A percentile compares a stretch with the other conserved stretches of the same genome.
phyloP scores from a whole-genome alignment of 768 basidiomycete species.

The Tylopilus rubrobrunneus region DNA sequence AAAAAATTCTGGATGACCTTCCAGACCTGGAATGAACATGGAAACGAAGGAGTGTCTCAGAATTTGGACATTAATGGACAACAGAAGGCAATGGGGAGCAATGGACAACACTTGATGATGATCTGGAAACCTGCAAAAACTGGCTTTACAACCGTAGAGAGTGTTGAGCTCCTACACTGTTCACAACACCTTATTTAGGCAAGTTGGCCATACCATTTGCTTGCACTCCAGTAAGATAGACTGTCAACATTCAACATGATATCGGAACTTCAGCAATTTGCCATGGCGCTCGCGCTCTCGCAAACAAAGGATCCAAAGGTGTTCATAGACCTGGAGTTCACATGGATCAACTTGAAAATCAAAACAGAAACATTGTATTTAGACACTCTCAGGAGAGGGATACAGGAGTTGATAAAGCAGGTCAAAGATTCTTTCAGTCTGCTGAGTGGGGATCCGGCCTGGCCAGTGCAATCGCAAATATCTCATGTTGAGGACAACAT shows the following conservation, averaged over 20 bases:
- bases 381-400: background rate
- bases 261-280: background rate
- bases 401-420: background rate
- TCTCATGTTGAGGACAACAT: background rate
- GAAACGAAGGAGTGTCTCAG: too few species aligned
- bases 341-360: background rate
- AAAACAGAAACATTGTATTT: background rate
- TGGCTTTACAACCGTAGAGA: too few species aligned
- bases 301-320: background rate
- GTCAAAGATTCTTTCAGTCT: background rate
- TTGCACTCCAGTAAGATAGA: too few species aligned
- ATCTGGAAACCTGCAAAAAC: too few species aligned
- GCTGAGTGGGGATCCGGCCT: background rate
- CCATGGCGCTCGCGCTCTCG: background rate
- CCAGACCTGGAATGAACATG: too few species aligned
- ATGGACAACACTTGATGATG: too few species aligned
- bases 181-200: too few species aligned
- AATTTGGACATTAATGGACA: too few species aligned
- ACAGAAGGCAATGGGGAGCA: too few species aligned
- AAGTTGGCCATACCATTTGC: too few species aligned
- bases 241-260: background rate
- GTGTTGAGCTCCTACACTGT: too few species aligned
- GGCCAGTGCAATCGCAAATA: background rate
- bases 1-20: too few species aligned
- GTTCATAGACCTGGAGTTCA: background rate